Evolutionary conservation across 2,329 filamentous ascomycete genomes (phyloP).

Genomic region (Lecanicillium sp.): DNA sequence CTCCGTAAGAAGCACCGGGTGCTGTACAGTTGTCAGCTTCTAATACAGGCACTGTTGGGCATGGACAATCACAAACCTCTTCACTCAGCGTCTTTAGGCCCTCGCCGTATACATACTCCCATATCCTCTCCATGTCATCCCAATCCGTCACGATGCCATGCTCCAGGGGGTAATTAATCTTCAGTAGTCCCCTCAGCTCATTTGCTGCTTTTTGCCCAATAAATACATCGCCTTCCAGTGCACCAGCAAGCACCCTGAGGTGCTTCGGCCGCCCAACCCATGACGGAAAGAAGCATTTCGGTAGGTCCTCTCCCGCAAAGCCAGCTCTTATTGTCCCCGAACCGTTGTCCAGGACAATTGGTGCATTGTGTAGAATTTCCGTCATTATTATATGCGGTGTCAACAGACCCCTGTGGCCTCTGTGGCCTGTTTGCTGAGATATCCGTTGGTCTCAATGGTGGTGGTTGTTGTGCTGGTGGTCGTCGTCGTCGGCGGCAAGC

Average conservation of each 20-base stretch:
- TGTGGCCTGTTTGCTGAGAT: too few relatives aligned
- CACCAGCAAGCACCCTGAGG: constrained; percentile 87
- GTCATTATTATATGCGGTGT: constrained; percentile 32
- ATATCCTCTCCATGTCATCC: constrained; percentile 99
- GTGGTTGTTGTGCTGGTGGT: too few relatives aligned
- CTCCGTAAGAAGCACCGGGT: constrained; percentile 93
- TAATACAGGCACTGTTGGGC: constrained; percentile 8
- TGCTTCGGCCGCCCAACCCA: constrained; percentile 97
- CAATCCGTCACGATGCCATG: constrained; percentile 98
- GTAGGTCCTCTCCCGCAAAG: constrained; percentile 91
- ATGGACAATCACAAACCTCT: constrained; percentile 57
- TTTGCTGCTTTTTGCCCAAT: constrained; percentile 85
- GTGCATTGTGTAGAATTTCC: constrained; percentile 81
- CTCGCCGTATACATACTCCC: constrained; percentile 95
- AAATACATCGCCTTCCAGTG: constrained; percentile 92
- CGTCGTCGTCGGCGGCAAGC: too few relatives aligned
- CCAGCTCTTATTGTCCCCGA: constrained; percentile 95
- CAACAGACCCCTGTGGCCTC: too few relatives aligned
- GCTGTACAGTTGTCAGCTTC: constrained; percentile 40
- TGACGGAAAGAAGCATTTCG: constrained; percentile 95
- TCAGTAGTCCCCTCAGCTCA: constrained; percentile 84
- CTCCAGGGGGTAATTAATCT: constrained; percentile 92
- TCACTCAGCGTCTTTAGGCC: constrained; percentile 95
- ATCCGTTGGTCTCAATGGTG: too few relatives aligned
- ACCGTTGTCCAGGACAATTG: constrained; percentile 98